Evolutionary conservation across 2,329 filamentous ascomycete species (phyloP).

Genomic region (Alternaria sp.): DNA sequence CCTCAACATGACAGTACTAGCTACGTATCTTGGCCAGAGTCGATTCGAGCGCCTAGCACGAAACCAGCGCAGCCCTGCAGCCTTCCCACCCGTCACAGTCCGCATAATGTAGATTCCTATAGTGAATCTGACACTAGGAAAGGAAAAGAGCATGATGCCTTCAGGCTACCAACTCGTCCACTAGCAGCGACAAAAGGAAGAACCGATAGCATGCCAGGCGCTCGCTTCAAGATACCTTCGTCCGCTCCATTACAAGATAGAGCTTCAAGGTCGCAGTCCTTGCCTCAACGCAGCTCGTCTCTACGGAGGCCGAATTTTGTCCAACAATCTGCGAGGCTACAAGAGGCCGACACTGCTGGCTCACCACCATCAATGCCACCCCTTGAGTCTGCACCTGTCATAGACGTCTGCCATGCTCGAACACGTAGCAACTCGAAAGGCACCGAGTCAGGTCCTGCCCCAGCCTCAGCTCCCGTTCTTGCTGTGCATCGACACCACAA

Average conservation of each 20-base stretch:
- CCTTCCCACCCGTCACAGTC: background rate
- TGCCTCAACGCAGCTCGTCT: slow-evolving; percentile 32
- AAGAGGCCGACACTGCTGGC: slow-evolving; percentile 8
- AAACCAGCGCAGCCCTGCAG: slow-evolving; percentile 14
- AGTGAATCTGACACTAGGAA: slow-evolving; percentile 1
- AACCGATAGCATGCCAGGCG: slow-evolving; percentile 12
- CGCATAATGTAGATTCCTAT: slow-evolving; percentile 14
- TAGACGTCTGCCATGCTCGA: background rate
- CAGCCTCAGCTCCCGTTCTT: background rate
- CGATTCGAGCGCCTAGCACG: slow-evolving; percentile 34
- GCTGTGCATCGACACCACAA: background rate
- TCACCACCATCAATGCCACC: slow-evolving; percentile 33
- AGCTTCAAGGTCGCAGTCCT: slow-evolving; percentile 33
- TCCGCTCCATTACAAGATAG: slow-evolving; percentile 23
- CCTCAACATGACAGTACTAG: slow-evolving; percentile 41
- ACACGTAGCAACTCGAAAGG: slow-evolving; percentile 1
- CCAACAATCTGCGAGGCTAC: slow-evolving; percentile 17
- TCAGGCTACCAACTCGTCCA: slow-evolving; percentile 13
- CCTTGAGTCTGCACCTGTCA: slow-evolving; percentile 1
- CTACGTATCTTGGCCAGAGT: slow-evolving; percentile 56
- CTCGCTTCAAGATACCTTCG: slow-evolving; percentile 30
- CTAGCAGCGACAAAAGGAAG: slow-evolving; percentile 13
- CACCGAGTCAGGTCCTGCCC: background rate
- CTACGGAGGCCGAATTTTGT: slow-evolving; percentile 24
- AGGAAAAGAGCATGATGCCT: slow-evolving; percentile 10